Evolutionary conservation across 805 yeast species (phyloP).

Genomic region (Clavispora fructus): DNA sequence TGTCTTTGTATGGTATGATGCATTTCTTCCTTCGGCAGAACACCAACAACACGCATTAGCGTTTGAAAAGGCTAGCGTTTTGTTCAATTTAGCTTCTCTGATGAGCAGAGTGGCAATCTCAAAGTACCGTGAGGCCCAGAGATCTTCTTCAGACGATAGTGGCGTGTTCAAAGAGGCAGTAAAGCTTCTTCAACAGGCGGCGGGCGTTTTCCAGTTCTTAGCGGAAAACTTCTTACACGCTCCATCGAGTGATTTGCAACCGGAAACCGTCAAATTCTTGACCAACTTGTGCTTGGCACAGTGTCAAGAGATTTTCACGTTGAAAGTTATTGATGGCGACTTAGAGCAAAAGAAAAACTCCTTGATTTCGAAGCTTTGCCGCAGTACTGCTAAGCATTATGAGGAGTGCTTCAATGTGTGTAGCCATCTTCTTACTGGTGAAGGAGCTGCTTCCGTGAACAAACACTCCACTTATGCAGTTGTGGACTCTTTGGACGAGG

Average conservation of each 20-base stretch:
- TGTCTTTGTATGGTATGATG: constrained; percentile 77
- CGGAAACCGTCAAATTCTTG: constrained; percentile 62
- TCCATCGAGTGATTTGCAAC: constrained; percentile 72
- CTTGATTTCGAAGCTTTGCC: constrained; percentile 70
- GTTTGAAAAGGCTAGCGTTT: constrained; percentile 80
- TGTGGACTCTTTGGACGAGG: constrained; percentile 25
- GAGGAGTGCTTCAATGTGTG: constrained; percentile 45
- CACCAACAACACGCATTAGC: constrained; percentile 76
- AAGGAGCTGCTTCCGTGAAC: constrained; percentile 8
- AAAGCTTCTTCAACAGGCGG: constrained; percentile 63
- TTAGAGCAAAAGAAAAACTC: constrained; percentile 54
- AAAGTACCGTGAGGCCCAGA: constrained; percentile 24
- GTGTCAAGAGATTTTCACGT: constrained; percentile 78
- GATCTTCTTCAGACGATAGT: constrained; percentile 26
- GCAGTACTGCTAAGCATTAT: constrained; percentile 53
- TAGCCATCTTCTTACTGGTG: constrained; percentile 14
- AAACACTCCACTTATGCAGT: constrained; percentile 15
- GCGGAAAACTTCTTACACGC: constrained; percentile 84
- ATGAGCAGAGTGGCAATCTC: constrained; percentile 45
- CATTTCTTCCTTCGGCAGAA: constrained; percentile 44
- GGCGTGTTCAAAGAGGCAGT: constrained; percentile 54
- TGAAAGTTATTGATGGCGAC: constrained; percentile 52
- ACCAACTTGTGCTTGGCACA: constrained; percentile 71
- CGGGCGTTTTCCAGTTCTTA: constrained; percentile 69
- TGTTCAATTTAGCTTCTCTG: constrained; percentile 72